phyloP scores from a whole-genome alignment of 805 yeast species.

The Wickerhamomyces ciferrii region DNA sequence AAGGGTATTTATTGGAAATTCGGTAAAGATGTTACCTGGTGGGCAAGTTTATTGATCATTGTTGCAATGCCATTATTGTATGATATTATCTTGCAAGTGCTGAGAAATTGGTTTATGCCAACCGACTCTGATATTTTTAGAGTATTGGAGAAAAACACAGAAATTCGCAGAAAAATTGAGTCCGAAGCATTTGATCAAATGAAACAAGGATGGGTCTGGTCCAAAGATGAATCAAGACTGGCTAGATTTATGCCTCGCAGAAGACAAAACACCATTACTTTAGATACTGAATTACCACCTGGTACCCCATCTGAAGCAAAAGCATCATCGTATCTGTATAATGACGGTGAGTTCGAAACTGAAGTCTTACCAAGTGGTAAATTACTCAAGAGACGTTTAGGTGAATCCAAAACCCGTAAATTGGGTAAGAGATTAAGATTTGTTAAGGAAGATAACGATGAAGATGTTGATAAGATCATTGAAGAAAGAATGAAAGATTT shows the following conservation, averaged over 20 bases:
- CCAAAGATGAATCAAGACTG: constrained; percentile 35
- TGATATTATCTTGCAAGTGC: constrained; percentile 59
- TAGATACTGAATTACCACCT: constrained; percentile 44
- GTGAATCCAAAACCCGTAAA: constrained; percentile 22
- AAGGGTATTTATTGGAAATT: constrained; percentile 65
- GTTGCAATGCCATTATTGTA: constrained; percentile 53
- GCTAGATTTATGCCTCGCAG: constrained; percentile 8
- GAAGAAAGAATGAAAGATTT: constrained; percentile 38
- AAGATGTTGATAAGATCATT: constrained; percentile 50
- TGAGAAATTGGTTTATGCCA: constrained; percentile 52
- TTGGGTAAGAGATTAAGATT: constrained; percentile 35
- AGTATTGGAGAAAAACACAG: constrained; percentile 63
- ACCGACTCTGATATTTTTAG: constrained; percentile 79
- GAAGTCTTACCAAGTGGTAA: constrained; percentile 77
- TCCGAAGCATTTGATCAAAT: constrained; percentile 66
- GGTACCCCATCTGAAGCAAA: constrained; percentile 33
- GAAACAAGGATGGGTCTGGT: constrained; percentile 74
- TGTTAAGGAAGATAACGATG: constrained; percentile 26
- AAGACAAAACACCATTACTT: constrained; percentile 19
- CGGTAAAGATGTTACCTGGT: constrained; percentile 80
- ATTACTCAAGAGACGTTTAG: constrained; percentile 38
- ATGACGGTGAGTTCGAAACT: constrained; percentile 33
- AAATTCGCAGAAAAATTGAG: constrained; percentile 67
- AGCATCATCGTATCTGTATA: constrained; percentile 17
- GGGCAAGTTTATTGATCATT: constrained; percentile 69